Conservation (phyloP, 1,139 yeast species). For the Yueomyces sp. region DNA sequence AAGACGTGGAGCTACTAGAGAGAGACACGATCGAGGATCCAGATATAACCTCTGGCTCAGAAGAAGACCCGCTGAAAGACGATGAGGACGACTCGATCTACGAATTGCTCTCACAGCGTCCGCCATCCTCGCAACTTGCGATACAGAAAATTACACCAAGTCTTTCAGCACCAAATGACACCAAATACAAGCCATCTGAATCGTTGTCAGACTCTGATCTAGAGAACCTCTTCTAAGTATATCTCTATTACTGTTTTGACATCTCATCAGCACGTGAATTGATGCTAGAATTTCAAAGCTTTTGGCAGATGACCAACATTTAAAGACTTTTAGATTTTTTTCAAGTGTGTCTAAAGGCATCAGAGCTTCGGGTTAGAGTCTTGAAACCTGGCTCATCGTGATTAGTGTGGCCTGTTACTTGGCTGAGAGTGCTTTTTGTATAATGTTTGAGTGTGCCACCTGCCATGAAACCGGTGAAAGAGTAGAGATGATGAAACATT, state of each 20-base stretch:
- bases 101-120: conserved; percentile 21
- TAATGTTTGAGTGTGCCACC: conserved; percentile 21
- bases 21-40: conserved; percentile 26
- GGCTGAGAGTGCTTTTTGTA: conserved; percentile 1
- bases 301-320: no score
- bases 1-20: conserved; percentile 9
- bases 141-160: neutral
- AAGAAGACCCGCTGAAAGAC: conserved; percentile 10
- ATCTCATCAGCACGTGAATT: no score
- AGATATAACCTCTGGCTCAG: conserved; percentile 10
- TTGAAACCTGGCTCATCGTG: no score
- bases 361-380: no score
- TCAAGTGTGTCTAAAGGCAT: no score
- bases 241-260: no score
- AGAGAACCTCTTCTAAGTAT: conserved; percentile 12
- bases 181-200: conserved; percentile 7
- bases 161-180: neutral
- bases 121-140: conserved; percentile 2
- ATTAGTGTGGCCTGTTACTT: no score
- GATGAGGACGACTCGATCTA: conserved; percentile 17
- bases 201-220: conserved; percentile 24
- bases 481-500: conserved; percentile 31
- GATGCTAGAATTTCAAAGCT: no score
- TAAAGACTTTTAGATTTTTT: no score
- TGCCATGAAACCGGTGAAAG: conserved; percentile 20